phyloP scores from a whole-genome alignment of 176 grass and related monocot species.

The Metroxylon sagu region DNA sequence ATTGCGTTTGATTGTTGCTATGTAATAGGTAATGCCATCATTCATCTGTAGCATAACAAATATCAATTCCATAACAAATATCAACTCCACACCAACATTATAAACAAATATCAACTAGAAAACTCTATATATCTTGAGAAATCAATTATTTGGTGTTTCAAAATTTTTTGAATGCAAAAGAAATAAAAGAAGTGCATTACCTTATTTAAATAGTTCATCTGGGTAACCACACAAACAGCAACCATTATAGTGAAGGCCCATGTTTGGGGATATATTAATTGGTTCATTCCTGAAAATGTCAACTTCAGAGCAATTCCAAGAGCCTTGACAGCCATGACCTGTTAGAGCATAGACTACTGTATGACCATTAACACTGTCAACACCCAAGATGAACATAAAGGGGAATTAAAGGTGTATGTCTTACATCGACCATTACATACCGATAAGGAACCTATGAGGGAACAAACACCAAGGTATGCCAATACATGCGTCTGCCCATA shows the following conservation, averaged over 20 bases:
- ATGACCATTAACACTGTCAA: no score
- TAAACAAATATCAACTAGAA: no score
- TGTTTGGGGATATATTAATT: slow-evolving; percentile 78
- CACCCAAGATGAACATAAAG: no score
- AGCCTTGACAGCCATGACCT: slow-evolving; percentile 92
- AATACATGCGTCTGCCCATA: slow-evolving; percentile 95
- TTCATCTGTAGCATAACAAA: no score
- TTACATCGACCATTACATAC: slow-evolving; percentile 30
- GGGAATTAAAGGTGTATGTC: no score
- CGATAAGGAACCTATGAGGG: slow-evolving; percentile 84
- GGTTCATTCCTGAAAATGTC: slow-evolving; percentile 91
- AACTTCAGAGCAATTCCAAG: slow-evolving; percentile 90
- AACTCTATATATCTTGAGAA: no score
- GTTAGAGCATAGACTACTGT: slow-evolving; percentile 16
- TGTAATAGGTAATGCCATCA: no score
- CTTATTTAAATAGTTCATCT: slow-evolving; percentile 95
- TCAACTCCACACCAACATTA: no score
- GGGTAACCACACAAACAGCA: slow-evolving; percentile 62
- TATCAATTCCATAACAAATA: no score
- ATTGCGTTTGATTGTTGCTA: no score
- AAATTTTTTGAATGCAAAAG: slow-evolving; percentile 1
- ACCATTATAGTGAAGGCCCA: slow-evolving; percentile 84
- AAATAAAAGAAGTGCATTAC: slow-evolving; percentile 21
- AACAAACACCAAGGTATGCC: slow-evolving; percentile 91
- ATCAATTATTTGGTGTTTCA: neutral